These are phyloP conservation scores for Diplosphaera chodatii DNA, from an alignment of 139 green algal species.

Conservation along the genomic window DNA sequence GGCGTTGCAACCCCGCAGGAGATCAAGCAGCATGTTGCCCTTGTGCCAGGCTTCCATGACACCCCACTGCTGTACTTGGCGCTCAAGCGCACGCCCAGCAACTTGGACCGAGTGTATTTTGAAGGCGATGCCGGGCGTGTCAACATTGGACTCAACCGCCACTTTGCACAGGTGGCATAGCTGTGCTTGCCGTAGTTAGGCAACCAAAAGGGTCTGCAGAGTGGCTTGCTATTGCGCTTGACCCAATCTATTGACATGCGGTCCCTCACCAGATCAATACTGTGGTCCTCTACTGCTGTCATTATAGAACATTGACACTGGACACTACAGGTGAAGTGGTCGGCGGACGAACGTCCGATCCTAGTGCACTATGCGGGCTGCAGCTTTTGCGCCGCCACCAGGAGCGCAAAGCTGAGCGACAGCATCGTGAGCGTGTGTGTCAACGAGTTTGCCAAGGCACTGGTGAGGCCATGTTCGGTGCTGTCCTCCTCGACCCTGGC, in stretches of 20 bases:
- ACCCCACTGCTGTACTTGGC: constrained; percentile 19
- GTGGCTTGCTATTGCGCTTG: too few species aligned
- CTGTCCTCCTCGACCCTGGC: too few species aligned
- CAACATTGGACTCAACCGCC: background rate
- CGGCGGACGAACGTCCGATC: background rate
- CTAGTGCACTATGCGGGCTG: background rate
- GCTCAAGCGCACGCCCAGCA: constrained; percentile 28
- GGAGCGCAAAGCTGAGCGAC: background rate
- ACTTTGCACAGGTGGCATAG: background rate
- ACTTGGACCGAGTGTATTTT: constrained; percentile 13
- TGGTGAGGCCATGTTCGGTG: too few species aligned
- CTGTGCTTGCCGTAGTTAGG: too few species aligned
- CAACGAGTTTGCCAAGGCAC: background rate
- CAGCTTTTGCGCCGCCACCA: background rate
- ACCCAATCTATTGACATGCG: too few species aligned
- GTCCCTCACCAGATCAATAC: too few species aligned
- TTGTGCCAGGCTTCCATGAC: background rate
- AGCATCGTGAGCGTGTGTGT: background rate
- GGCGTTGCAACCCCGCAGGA: too few species aligned
- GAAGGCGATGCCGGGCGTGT: too few species aligned
- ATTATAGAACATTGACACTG: too few species aligned
- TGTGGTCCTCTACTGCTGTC: too few species aligned
- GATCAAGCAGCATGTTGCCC: background rate
- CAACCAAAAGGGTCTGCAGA: too few species aligned
- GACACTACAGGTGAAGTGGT: constrained; percentile 2